Base-by-base conservation (phyloP, 768 basidiomycete genomes). In the Solioccasus polychromus region DNA sequence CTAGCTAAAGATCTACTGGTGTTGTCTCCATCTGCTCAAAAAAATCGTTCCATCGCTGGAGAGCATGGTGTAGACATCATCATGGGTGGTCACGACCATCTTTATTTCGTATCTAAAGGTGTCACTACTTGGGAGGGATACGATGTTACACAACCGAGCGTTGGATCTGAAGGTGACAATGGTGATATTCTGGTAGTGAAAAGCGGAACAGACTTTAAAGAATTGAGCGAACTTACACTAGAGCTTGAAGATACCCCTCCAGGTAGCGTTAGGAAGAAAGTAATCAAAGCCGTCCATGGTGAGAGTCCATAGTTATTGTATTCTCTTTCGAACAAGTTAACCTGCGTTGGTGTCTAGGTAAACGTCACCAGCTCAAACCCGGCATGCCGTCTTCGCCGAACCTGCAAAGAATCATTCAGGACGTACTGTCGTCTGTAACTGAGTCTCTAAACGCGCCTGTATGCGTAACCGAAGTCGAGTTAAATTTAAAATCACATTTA, bases 121-220 rank as follows among this genome's bases (percentile, higher is more conserved):
- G 76, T 80, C 14, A 73, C 69, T 31, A 61, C 69, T 5, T 91
- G 88, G 88, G 78, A 85, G 22, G 76, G 73, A 42, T 84, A 81
- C 48, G 78, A 90, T 51, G 59, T 72, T 17, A 67, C 62, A 3
- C 54, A 73, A 35, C 61, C 70, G 4, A 73, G 77, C 23, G 73
- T 85, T 14, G 91, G 87, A 23, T 80, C 81, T 6, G 86, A 90
- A 55, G 71, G 68, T n/a, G 88, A 90, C 53, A 58, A 77, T 2
- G 87, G 87, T 4, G 81, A 87, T 39, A 71, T 87, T 24, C 69
- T 90, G 17, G 72, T 87, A 17, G 70, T 92, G 48, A 94, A 94
- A 67, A 92, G 88, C 58, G 92, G 92, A 8, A 88, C 84, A 3
- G 91, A 95, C 67, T 95, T 95, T 60, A 78, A 87, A 29, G 91